A percentile compares a stretch with the other conserved stretches of the same genome.
phyloP scores from a whole-genome alignment of 2,329 filamentous ascomycete species.

The Fusarium luffae region DNA sequence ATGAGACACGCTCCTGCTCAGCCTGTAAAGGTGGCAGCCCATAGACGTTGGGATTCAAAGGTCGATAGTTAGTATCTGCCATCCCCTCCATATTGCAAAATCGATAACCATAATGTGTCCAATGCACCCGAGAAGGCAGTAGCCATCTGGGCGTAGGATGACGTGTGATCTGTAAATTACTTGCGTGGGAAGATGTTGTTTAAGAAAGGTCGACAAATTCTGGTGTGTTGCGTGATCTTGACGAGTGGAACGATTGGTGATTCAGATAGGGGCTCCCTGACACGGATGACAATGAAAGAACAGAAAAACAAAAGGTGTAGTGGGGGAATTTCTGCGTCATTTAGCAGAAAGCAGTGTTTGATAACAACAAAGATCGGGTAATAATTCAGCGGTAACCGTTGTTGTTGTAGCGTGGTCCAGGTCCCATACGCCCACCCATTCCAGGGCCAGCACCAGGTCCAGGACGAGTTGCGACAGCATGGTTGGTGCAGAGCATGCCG shows the following conservation, averaged over 20 bases:
- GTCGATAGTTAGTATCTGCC: constrained; percentile 47
- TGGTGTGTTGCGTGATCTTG: constrained; percentile 53
- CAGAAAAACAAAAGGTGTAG: constrained; percentile 32
- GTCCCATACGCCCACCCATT: constrained; percentile 67
- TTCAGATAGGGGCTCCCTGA: constrained; percentile 45
- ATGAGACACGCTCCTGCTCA: constrained; percentile 17
- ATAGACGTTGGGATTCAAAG: constrained; percentile 44
- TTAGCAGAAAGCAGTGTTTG: constrained; percentile 2
- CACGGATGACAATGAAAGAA: constrained; percentile 44
- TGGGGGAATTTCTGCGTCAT: constrained; percentile 5
- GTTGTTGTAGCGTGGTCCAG: constrained; percentile 66
- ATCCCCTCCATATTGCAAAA: constrained; percentile 64
- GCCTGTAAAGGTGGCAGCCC: constrained; percentile 27
- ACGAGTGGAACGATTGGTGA: constrained; percentile 48
- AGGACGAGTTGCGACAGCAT: constrained; percentile 86
- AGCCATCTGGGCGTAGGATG: constrained; percentile 67
- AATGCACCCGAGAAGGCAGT: constrained; percentile 64
- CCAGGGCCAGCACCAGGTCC: constrained; percentile 81
- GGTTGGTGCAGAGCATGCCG: constrained; percentile 98
- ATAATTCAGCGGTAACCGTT: constrained; percentile 65
- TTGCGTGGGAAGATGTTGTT: constrained; percentile 62
- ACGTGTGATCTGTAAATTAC: constrained; percentile 65
- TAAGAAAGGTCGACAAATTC: constrained; percentile 60
- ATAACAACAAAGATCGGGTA: neutral
- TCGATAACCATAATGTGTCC: constrained; percentile 71